Evolutionary conservation across 2,329 filamentous ascomycete genomes (phyloP).

Genomic region (Cercospora janseana): DNA sequence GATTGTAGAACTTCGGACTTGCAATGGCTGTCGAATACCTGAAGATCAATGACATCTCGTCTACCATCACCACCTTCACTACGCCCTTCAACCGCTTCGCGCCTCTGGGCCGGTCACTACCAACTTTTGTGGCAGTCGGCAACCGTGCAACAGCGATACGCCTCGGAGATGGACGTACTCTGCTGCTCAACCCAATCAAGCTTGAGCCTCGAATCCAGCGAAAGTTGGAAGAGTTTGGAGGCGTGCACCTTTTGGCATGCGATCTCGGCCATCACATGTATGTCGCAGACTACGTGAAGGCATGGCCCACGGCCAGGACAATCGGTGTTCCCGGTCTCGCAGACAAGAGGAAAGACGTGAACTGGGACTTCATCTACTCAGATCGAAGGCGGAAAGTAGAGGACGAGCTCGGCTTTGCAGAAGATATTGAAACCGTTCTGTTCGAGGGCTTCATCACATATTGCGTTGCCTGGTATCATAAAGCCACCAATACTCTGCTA

Average conservation of each 20-base stretch:
- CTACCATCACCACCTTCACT: slow-evolving; percentile 19
- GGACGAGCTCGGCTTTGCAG: slow-evolving; percentile 2
- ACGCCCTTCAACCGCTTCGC: slow-evolving; percentile 23
- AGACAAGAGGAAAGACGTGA: slow-evolving; percentile 18
- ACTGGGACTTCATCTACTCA: slow-evolving; percentile 19
- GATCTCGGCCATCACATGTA: slow-evolving; percentile 24
- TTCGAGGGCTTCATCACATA: slow-evolving; percentile 25
- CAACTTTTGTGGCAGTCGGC: slow-evolving; percentile 20
- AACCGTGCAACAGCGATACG: slow-evolving; percentile 21
- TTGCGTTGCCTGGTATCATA: slow-evolving; percentile 22
- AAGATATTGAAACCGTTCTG: slow-evolving; percentile 19
- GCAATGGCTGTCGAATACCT: slow-evolving; percentile 8
- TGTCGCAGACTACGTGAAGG: slow-evolving; percentile 13
- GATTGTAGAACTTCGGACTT: too few species aligned
- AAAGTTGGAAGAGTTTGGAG: slow-evolving; percentile 16
- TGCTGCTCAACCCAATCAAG: slow-evolving; percentile 20
- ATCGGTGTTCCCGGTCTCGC: slow-evolving; percentile 18
- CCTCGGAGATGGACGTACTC: slow-evolving; percentile 11
- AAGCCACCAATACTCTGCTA: slow-evolving; percentile 18
- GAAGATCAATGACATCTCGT: slow-evolving; percentile 14
- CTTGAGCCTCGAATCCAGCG: slow-evolving; percentile 11
- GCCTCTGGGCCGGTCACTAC: slow-evolving; percentile 19
- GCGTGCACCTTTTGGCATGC: slow-evolving; percentile 19
- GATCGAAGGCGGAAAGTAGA: slow-evolving; percentile 8
- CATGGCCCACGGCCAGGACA: slow-evolving; percentile 19